Conservation (phyloP, 805 yeast species). For the Pichia phayaonensis region DNA sequence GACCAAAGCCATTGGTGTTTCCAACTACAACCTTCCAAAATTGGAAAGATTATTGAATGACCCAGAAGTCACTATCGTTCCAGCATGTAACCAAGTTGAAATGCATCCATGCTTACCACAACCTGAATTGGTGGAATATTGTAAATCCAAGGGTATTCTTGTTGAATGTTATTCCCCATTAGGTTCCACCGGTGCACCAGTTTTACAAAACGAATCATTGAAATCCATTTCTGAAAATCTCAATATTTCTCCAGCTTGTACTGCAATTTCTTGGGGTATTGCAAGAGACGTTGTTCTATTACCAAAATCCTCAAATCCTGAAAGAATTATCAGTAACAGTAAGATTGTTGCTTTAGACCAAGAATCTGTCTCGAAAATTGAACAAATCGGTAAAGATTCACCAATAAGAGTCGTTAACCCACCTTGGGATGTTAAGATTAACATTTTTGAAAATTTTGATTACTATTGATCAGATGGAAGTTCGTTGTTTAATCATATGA, state of each 20-base stretch:
- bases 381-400: slow-evolving; percentile 1
- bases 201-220: slow-evolving; percentile 38
- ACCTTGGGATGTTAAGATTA: slow-evolving; percentile 7
- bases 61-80: slow-evolving; percentile 43
- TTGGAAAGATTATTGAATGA: slow-evolving; percentile 42
- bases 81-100: slow-evolving; percentile 50
- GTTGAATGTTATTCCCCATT: slow-evolving; percentile 76
- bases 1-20: slow-evolving; percentile 63
- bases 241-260: slow-evolving; percentile 39
- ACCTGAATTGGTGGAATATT: slow-evolving; percentile 44
- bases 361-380: slow-evolving; percentile 25
- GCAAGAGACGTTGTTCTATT: slow-evolving; percentile 47
- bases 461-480: background rate
- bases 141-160: slow-evolving; percentile 43
- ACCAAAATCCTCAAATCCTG: slow-evolving; percentile 41
- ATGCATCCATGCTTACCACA: slow-evolving; percentile 67
- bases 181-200: slow-evolving; percentile 52
- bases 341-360: slow-evolving; percentile 28
- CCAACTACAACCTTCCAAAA: slow-evolving; percentile 55
- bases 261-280: slow-evolving; percentile 53
- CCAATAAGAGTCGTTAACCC: slow-evolving; percentile 5
- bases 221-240: slow-evolving; percentile 37
- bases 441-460: background rate
- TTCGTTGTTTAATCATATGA: too few species aligned
- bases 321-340: slow-evolving; percentile 36